Evolutionary conservation across 257 asterid genomes (phyloP).

Genomic region (Verbena officinalis): DNA sequence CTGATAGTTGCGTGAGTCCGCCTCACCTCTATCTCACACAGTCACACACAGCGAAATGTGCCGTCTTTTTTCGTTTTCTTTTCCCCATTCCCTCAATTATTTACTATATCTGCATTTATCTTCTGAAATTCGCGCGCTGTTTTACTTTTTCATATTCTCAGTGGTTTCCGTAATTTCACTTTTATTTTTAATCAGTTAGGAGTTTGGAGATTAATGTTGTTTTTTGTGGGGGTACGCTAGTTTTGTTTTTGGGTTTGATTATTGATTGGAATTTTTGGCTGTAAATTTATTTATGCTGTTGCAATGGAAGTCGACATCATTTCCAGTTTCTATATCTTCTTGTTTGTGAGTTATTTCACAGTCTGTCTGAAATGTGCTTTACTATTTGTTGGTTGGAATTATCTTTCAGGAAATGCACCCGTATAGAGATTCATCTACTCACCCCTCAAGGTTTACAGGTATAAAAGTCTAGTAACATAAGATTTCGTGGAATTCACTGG

Average conservation of each 20-base stretch:
- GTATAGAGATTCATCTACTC: conserved; percentile 87
- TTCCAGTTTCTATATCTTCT: background rate
- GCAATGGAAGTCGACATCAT: background rate
- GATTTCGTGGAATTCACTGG: background rate
- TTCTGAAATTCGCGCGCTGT: background rate
- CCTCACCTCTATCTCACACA: no score
- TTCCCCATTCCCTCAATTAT: no score
- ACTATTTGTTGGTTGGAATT: conserved; percentile 18
- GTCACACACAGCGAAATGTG: background rate
- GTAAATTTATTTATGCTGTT: background rate
- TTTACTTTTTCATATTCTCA: background rate
- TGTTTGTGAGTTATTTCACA: no score
- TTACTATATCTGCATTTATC: background rate
- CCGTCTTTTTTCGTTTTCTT: no score
- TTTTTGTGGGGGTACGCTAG: background rate
- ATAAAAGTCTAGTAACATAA: background rate
- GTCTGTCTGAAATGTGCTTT: background rate
- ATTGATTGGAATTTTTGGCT: background rate
- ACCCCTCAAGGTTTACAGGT: conserved; percentile 96
- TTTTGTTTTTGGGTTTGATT: background rate
- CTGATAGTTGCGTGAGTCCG: conserved; percentile 85
- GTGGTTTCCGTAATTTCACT: background rate
- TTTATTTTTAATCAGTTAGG: background rate
- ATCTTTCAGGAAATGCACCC: conserved; percentile 83
- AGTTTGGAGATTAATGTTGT: background rate